phyloP scores from a whole-genome alignment of 108 stramenopile genomes.

The Pseudonitzschia multiseries region DNA sequence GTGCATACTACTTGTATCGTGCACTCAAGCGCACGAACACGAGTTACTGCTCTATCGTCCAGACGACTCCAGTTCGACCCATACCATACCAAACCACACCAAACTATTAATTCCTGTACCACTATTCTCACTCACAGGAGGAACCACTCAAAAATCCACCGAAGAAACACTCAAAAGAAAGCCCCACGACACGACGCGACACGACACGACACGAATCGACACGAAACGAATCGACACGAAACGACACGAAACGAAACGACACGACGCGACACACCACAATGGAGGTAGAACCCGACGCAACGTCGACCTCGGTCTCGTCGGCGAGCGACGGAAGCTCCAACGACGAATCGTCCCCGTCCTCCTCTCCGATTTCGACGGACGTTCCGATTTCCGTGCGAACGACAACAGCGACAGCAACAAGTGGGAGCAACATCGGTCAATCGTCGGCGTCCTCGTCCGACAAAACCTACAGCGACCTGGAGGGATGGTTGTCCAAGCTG shows the following conservation, averaged over 20 bases:
- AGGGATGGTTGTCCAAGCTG: constrained; percentile 84
- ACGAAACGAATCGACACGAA: background rate
- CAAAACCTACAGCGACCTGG: constrained; percentile 64
- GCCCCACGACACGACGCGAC: background rate
- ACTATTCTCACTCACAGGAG: background rate
- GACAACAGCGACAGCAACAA: too few species aligned
- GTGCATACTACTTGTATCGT: too few species aligned
- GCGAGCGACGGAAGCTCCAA: constrained; percentile 11
- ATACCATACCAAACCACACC: too few species aligned
- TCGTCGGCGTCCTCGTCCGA: constrained; percentile 29
- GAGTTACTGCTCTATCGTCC: too few species aligned
- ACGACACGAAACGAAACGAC: too few species aligned
- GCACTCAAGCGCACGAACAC: too few species aligned
- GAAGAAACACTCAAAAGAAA: background rate
- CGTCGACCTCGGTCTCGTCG: constrained; percentile 45
- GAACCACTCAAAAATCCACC: background rate
- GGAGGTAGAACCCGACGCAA: constrained; percentile 42
- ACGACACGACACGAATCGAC: background rate
- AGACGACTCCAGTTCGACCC: too few species aligned
- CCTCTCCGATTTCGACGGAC: constrained; percentile 17
- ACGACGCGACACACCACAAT: constrained; percentile 4
- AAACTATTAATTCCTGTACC: too few species aligned
- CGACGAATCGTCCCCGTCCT: constrained; percentile 3
- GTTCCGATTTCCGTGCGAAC: constrained; percentile 12
- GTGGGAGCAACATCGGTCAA: background rate